A percentile compares a stretch with the other conserved stretches of the same genome.
These are phyloP conservation scores for Paramarasmius palmivorus DNA, from an alignment of 1,284 basidiomycete species.

Conservation along the genomic window DNA sequence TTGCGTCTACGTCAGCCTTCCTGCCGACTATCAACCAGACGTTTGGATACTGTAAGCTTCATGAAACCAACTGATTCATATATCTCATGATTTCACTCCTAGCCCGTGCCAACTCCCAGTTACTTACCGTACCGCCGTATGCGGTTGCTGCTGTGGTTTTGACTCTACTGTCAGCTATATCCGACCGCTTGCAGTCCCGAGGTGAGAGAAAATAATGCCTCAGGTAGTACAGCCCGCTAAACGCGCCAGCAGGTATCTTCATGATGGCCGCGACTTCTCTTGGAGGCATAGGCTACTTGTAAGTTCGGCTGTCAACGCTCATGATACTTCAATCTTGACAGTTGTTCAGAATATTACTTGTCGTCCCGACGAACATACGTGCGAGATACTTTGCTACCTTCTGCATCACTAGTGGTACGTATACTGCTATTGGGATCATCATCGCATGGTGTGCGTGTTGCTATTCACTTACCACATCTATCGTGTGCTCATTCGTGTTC, in stretches of 20 bases:
- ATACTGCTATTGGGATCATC: constrained; percentile 64
- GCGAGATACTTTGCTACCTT: constrained; percentile 70
- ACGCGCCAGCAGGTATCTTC: constrained; percentile 59
- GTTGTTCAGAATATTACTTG: constrained; percentile 9
- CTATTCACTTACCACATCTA: not conserved
- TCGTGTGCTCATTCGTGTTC: not conserved
- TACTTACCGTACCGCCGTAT: constrained; percentile 83
- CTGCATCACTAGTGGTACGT: constrained; percentile 69
- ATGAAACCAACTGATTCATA: no score
- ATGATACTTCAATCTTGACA: not conserved
- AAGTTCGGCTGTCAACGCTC: constrained; percentile 21
- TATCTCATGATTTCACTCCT: not conserved
- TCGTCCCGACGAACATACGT: constrained; percentile 37
- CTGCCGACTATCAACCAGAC: constrained; percentile 82
- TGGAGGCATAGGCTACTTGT: constrained; percentile 70
- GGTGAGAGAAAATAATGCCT: no score
- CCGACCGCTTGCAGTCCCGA: constrained; percentile 65
- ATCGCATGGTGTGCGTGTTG: constrained; percentile 70
- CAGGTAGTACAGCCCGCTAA: no score
- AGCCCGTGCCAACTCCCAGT: constrained; percentile 60
- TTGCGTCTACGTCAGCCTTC: constrained; percentile 82
- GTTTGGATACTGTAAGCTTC: constrained; percentile 53
- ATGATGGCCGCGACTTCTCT: constrained; percentile 49
- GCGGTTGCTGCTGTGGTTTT: constrained; percentile 72
- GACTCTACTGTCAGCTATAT: constrained; percentile 60